Base-by-base conservation (phyloP, 1,139 yeast genomes). In the Diutina ranongensis region DNA sequence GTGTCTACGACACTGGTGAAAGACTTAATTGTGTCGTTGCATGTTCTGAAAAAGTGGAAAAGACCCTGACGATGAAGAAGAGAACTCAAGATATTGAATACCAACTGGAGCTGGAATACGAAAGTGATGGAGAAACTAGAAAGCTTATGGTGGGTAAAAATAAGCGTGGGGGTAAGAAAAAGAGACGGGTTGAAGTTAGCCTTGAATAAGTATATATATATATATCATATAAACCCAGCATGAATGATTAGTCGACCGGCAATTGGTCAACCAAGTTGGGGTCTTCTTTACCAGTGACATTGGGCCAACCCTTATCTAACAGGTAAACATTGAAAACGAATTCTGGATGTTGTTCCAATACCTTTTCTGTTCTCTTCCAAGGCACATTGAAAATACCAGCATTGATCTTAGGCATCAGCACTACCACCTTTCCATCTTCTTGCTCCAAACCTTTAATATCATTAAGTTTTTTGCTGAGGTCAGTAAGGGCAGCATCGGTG, bases 1-100 rank as follows among this genome's bases (percentile, higher is more conserved):
- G 97, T 0, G 94, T 87, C 2, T 89, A 88, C 61, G 87, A 82
- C 52, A 77, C 94, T 22, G 95, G 95, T n/a, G 97, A 92, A 63
- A 74, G 98, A 57, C 73, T 92, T 51, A 92, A 87, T 61, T 89
- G 96, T 65, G 81, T 88, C 16, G 76, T 81, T 13, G 75, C 84
- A 25, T 80, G 92, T 45, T 76, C 85, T 25, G 98, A 92, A 57
- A 63, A 71, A 16, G 74, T 92, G 44, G 98, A 92, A 60, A 81
- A 82, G 59, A 61, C 73, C 28, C 78, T 71, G 9, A 76, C 85
- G 16, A 79, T 84, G 83, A 82, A 78, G 64, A 81, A 55, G 46
- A 54, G 52, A 34, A 57, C 54, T 4, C 58, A 53, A 18, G 49
- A 50, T 33, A 55, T 49, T 13, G 58, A 50, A 1, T 59, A 54